Base-by-base conservation (phyloP, 2,329 filamentous ascomycete species). In the Daldinia sp. region DNA sequence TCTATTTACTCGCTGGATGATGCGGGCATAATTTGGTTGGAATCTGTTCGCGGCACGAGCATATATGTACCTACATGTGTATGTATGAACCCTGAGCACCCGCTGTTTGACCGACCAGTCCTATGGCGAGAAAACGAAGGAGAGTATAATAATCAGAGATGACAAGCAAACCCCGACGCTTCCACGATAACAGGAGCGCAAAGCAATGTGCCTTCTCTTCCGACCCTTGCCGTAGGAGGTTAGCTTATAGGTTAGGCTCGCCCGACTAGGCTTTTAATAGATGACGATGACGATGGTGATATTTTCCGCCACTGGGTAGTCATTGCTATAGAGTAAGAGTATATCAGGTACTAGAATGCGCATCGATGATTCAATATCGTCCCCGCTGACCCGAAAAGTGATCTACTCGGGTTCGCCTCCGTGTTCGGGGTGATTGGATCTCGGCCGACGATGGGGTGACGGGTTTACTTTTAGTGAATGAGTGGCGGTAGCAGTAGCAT, bases 271-370 rank as follows among this genome's bases (percentile, higher is more conserved):
- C 18, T 57, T 50, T 41, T 54, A 23, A 23, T 9, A 48, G 44
- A 64, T 60, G 54, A 51, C n/a, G 42, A 58, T 51, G 33, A 50
- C 18, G 42, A 65, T 56, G 64, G 64, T 42, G 57, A 67, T 58
- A 46, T 42, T 39, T 51, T 30, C 26, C 42, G 50, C 55, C 39
- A 42, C 54, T 44, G 12, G 64, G 64, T 4, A 48, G 62, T 60
- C 53, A 62, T 67, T 58, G 20, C 57, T 41, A 61, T 70, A 37
- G 42, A 59, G 42, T 37, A 65, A 59, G 57, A 61, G 50, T 50
- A 60, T 67, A 68, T 68, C 68, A 70, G 58, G 64, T 70, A 68
- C 68, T 61, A 70, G 42, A 65, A 68, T 65, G 54, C 59, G 64
- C 55, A 70, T 70, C 58, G 61, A 63, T 68, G 58, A 68, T 70